Conservation (phyloP, 305 asterid species). For the Withania somnifera region DNA sequence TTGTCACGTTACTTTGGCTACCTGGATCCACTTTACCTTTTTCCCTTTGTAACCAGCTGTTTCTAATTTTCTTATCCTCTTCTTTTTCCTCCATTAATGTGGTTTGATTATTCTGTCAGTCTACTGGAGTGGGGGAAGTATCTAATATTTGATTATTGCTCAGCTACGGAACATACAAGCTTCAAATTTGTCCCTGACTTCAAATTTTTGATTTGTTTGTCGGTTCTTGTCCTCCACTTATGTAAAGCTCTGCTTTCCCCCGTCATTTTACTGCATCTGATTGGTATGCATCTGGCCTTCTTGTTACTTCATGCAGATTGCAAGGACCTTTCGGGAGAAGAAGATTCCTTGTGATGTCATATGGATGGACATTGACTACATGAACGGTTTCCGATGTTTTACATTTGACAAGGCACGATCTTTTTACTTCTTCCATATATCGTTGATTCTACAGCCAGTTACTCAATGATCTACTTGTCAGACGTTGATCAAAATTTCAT, state of each 20-base stretch:
- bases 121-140: background rate
- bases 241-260: background rate
- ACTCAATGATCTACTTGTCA: background rate
- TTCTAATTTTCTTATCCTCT: background rate
- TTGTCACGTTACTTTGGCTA: background rate
- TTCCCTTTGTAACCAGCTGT: background rate
- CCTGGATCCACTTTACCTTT: background rate
- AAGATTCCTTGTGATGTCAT: slow-evolving; percentile 93
- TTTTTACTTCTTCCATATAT: background rate
- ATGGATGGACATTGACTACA: slow-evolving; percentile 99
- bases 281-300: background rate
- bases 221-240: background rate
- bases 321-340: slow-evolving; percentile 81
- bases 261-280: background rate
- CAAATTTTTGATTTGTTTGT: background rate
- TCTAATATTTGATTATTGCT: background rate
- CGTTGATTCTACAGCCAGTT: background rate
- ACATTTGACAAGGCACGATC: slow-evolving; percentile 69
- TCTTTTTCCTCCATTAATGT: background rate
- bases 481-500: background rate
- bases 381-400: slow-evolving; percentile 95
- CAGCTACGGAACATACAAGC: background rate
- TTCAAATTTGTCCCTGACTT: background rate
- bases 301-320: slow-evolving; percentile 42
- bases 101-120: background rate